These are phyloP conservation scores for Cutaneotrichosporon dermatis DNA, from an alignment of 1,284 basidiomycete genomes.

Conservation along the genomic window DNA sequence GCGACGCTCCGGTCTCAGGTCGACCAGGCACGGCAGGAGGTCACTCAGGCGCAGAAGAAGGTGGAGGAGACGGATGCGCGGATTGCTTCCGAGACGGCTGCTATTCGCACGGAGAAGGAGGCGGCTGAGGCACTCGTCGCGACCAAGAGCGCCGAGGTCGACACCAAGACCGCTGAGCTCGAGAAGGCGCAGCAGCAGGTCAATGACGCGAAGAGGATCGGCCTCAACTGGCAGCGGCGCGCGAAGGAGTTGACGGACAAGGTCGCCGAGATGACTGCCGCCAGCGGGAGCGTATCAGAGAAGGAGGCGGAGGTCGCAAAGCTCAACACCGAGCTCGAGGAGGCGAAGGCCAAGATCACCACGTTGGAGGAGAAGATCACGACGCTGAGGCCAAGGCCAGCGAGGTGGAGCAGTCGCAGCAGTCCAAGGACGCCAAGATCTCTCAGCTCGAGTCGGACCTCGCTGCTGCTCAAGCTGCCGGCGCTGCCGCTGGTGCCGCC, in stretches of 20 bases:
- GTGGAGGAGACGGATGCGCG: slow-evolving; percentile 32
- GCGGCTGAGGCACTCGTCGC: slow-evolving; percentile 30
- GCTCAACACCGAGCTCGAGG: slow-evolving; percentile 27
- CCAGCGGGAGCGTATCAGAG: slow-evolving; percentile 17
- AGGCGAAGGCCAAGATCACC: slow-evolving; percentile 24
- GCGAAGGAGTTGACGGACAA: slow-evolving; percentile 19
- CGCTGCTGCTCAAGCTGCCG: slow-evolving; percentile 16
- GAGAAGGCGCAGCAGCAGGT: slow-evolving; percentile 21
- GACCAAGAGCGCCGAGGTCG: slow-evolving; percentile 27
- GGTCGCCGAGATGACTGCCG: slow-evolving; percentile 1
- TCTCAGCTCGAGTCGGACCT: slow-evolving; percentile 35
- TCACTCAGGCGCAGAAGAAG: slow-evolving; percentile 43
- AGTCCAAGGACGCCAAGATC: slow-evolving; percentile 32
- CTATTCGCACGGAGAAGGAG: slow-evolving; percentile 36
- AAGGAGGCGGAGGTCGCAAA: slow-evolving; percentile 24
- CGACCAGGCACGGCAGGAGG: slow-evolving; percentile 71
- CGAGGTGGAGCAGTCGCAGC: slow-evolving; percentile 21
- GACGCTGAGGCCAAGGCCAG: slow-evolving; percentile 32
- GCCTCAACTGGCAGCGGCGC: slow-evolving; percentile 39
- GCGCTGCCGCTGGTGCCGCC: not conserved
- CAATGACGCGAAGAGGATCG: slow-evolving; percentile 30
- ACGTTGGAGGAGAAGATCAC: slow-evolving; percentile 34
- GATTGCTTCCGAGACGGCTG: slow-evolving; percentile 31
- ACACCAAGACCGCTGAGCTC: slow-evolving; percentile 26
- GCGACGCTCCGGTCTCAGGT: slow-evolving; percentile 60